Conservation (phyloP, 106 monocot genomes). For the Iris macrosiphon region DNA sequence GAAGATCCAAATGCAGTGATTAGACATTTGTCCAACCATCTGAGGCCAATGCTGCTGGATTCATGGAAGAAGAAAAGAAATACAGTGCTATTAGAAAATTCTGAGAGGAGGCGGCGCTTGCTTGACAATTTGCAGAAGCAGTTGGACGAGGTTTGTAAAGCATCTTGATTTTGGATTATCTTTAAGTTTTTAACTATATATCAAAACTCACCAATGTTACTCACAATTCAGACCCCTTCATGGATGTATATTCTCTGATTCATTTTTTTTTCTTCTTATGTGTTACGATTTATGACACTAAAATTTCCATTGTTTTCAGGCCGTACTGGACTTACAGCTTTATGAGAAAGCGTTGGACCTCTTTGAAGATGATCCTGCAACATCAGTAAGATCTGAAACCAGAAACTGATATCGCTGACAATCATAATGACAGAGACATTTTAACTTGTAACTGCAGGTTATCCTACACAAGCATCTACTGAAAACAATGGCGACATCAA, state of each 20-base stretch:
- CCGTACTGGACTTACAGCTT: slow-evolving; percentile 77
- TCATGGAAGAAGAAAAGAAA: slow-evolving; percentile 72
- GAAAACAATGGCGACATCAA: slow-evolving; percentile 53
- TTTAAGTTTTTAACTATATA: not conserved
- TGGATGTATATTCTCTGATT: not conserved
- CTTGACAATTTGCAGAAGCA: slow-evolving; percentile 86
- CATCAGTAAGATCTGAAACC: slow-evolving; percentile 35
- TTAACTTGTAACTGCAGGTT: slow-evolving; percentile 27
- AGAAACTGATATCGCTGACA: not conserved
- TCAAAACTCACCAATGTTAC: not conserved
- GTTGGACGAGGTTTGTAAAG: slow-evolving; percentile 89
- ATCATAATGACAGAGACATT: not conserved
- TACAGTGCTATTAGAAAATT: slow-evolving; percentile 59
- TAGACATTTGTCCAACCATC: slow-evolving; percentile 46
- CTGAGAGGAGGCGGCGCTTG: slow-evolving; percentile 60
- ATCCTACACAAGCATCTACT: slow-evolving; percentile 93
- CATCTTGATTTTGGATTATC: slow-evolving; percentile 1
- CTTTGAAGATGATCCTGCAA: slow-evolving; percentile 90
- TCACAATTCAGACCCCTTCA: not conserved
- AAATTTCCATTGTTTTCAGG: slow-evolving; percentile 28
- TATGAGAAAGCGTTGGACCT: slow-evolving; percentile 78
- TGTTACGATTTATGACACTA: slow-evolving; percentile 1
- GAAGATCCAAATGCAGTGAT: slow-evolving; percentile 52
- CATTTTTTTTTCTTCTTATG: not conserved
- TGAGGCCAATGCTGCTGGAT: slow-evolving; percentile 72